Evolutionary conservation across 2,329 filamentous ascomycete species (phyloP), one percentile per base, ranked within the genome.

Genomic region (Calonectria fujianensis): DNA sequence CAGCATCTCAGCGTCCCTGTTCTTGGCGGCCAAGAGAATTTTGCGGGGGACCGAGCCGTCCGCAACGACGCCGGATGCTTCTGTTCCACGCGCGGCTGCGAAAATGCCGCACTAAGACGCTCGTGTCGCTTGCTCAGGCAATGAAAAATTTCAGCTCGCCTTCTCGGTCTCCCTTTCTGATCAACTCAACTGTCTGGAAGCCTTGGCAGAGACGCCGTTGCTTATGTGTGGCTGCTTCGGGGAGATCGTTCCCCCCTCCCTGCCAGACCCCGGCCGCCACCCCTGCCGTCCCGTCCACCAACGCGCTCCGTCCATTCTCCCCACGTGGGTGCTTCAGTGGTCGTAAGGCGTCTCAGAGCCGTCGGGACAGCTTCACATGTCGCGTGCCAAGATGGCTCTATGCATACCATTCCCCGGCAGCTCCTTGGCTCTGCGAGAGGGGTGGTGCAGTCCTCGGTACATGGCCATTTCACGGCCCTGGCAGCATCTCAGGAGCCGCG

Each of bases 321-420:
- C 61, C 61, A 65, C 61, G 61, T 65, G 61, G 61, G 61, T 35
- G 61, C 11, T 32, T 65, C 61, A 48, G n/a, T 65, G 61, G 61
- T 18, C 20, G 29, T 35, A 24, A 65, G 29, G 24, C 39, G 41
- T 48, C 20, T 24, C 27, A 65, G 27, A 45, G 39, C 61, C 31
- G 27, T 41, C 39, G 10, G 41, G 14, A 20, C 27, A 50, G 41
- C 57, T 63, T 63, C 57, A 63, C 57, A 63, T 63, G 57, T 41
- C 57, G 57, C 35, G 57, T 65, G 61, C 61, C 61, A 65, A 65
- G 61, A 65, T 65, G 18, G 2, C 39, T 45, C 18, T 16, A 48
- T 39, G 61, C 61, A 50, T 16, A 16, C 39, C 39, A 50, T 24
- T 50, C 27, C 39, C 37, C 57, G 35, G 20, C 35, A 24, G 20